Conservation (phyloP, 2,329 filamentous ascomycete species). For the Stachybotrys chlorohalonatus region DNA sequence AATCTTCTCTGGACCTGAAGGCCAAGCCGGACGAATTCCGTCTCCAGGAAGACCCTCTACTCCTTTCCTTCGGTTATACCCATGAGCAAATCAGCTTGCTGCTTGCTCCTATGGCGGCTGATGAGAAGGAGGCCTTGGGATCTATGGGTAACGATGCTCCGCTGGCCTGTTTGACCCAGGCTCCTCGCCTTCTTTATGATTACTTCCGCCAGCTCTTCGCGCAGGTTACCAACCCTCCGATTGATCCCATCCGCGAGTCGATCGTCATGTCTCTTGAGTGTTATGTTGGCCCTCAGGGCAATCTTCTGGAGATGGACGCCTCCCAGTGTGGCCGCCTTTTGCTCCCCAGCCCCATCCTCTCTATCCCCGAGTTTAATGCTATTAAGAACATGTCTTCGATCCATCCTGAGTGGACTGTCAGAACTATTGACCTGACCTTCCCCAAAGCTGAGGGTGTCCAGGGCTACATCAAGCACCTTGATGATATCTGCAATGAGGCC, state of each 20-base stretch:
- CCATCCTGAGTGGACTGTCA: slow-evolving; percentile 76
- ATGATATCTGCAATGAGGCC: slow-evolving; percentile 77
- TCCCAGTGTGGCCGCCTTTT: slow-evolving; percentile 81
- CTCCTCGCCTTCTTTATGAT: no score
- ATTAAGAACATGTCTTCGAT: slow-evolving; percentile 66
- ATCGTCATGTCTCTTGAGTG: slow-evolving; percentile 45
- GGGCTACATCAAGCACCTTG: slow-evolving; percentile 80
- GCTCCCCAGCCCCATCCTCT: slow-evolving; percentile 80
- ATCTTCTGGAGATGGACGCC: slow-evolving; percentile 86
- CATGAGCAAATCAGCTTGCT: slow-evolving; percentile 29
- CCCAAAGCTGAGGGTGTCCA: slow-evolving; percentile 73
- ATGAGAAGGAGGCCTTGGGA: no score
- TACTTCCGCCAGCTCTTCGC: no score
- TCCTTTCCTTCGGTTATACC: slow-evolving; percentile 87
- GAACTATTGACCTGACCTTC: slow-evolving; percentile 88
- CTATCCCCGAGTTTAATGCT: slow-evolving; percentile 83
- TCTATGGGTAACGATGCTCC: no score
- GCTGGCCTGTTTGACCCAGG: no score
- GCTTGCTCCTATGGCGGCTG: no score
- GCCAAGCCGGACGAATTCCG: slow-evolving; percentile 58
- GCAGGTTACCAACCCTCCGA: no score
- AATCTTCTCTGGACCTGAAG: slow-evolving; percentile 53
- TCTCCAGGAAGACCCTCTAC: slow-evolving; percentile 74
- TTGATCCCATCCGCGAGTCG: no score
- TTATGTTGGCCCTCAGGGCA: slow-evolving; percentile 92